Conservation (phyloP, 75 land plant species). For the Azolla pinnata region DNA sequence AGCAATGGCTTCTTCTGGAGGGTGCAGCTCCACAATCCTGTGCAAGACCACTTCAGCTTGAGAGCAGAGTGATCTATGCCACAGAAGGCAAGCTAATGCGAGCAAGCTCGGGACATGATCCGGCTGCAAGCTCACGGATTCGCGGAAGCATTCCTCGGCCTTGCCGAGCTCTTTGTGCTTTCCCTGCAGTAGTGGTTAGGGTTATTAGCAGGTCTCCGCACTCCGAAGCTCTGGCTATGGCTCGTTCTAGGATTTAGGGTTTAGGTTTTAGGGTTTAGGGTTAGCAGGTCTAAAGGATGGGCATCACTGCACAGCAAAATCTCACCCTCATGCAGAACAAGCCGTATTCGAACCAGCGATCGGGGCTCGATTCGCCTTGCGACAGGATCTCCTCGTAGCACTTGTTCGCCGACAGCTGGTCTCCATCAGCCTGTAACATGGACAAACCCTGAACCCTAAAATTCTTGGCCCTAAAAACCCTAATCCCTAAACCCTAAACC, state of each 20-base stretch:
- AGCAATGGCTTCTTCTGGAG: slow-evolving; percentile 17
- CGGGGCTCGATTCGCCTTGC: slow-evolving; percentile 12
- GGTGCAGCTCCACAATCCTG: slow-evolving; percentile 21
- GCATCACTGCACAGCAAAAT: too few species aligned
- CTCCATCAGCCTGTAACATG: slow-evolving; percentile 16
- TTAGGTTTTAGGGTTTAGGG: too few species aligned
- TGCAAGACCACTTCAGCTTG: slow-evolving; percentile 22
- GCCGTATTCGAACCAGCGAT: slow-evolving; percentile 34
- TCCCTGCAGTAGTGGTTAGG: too few species aligned
- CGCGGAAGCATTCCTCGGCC: slow-evolving; percentile 37
- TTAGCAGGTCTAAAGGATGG: neutral
- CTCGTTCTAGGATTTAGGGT: too few species aligned
- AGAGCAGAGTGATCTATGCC: slow-evolving; percentile 21
- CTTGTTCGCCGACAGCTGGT: slow-evolving; percentile 18
- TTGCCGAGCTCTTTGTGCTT: slow-evolving; percentile 21
- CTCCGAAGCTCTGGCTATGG: too few species aligned
- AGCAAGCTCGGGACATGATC: slow-evolving; percentile 20
- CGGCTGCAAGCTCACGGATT: slow-evolving; percentile 19
- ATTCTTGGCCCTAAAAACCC: too few species aligned
- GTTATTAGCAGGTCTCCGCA: too few species aligned
- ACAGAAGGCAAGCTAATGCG: slow-evolving; percentile 24
- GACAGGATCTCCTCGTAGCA: slow-evolving; percentile 29
- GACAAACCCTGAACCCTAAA: too few species aligned
- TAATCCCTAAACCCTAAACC: neutral
- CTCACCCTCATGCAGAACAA: slow-evolving; percentile 30